Conservation (phyloP, 2,329 filamentous ascomycete genomes). For the Cordyceps pruinosa region DNA sequence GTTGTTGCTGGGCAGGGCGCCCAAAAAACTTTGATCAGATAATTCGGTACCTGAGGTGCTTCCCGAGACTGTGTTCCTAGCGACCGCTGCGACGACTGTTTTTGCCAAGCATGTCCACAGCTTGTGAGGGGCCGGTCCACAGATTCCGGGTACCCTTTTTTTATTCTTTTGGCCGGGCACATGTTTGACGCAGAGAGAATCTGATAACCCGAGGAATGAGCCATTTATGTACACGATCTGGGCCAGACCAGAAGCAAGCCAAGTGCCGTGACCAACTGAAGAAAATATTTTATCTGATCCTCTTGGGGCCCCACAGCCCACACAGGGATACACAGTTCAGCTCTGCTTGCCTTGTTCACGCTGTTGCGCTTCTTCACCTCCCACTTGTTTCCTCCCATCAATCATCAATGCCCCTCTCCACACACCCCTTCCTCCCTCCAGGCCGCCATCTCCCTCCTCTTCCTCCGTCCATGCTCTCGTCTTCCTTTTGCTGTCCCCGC, state of each 20-base stretch:
- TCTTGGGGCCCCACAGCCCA: conserved; percentile 15
- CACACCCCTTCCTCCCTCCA: neutral
- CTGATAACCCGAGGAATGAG: conserved; percentile 6
- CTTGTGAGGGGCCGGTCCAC: neutral
- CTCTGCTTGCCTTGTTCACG: too few species aligned
- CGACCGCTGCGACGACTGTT: neutral
- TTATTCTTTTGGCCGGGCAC: neutral
- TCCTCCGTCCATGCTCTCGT: neutral
- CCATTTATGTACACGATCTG: neutral
- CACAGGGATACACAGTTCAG: too few species aligned
- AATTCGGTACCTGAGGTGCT: conserved; percentile 9
- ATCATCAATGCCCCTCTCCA: too few species aligned
- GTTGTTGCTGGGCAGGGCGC: too few species aligned
- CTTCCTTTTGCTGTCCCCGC: neutral
- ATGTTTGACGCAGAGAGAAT: neutral
- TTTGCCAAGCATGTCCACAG: neutral
- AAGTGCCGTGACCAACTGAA: conserved; percentile 2
- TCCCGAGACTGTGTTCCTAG: too few species aligned
- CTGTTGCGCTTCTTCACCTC: too few species aligned
- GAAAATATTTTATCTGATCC: conserved; percentile 36
- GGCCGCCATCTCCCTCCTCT: neutral
- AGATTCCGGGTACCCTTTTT: neutral
- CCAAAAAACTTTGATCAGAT: conserved; percentile 5
- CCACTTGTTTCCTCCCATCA: too few species aligned
- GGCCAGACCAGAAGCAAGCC: neutral